A percentile compares a stretch with the other conserved stretches of the same genome.
Evolutionary conservation across 2,329 filamentous ascomycete species (phyloP).

Genomic region (Tothia fuscella): DNA sequence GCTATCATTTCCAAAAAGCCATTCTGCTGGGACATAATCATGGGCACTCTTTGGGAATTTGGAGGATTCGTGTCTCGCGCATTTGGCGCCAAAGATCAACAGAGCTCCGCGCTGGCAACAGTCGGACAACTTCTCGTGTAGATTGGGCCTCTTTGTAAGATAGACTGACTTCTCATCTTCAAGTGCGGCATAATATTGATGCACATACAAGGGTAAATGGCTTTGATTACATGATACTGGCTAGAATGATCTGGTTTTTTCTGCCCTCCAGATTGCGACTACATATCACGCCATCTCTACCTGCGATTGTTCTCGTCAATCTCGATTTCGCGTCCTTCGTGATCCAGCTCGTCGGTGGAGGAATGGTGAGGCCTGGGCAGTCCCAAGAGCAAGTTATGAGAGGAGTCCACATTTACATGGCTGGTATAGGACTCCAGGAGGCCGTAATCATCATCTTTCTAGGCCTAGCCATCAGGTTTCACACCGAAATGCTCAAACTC

Average conservation of each 20-base stretch:
- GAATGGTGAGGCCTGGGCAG: conserved; percentile 15
- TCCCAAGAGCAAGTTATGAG: conserved; percentile 12
- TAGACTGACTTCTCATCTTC: no score
- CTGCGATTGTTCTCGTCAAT: neutral
- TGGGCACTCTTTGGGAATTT: no score
- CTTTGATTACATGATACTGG: conserved; percentile 29
- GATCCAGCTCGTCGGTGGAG: conserved; percentile 30
- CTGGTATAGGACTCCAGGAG: conserved; percentile 17
- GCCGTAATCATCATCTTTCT: conserved; percentile 22
- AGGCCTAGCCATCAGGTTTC: conserved; percentile 13
- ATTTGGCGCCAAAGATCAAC: no score
- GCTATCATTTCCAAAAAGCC: no score
- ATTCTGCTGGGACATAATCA: no score
- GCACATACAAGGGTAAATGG: conserved; percentile 40
- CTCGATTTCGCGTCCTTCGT: conserved; percentile 24
- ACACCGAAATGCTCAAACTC: conserved; percentile 7
- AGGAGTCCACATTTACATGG: conserved; percentile 35
- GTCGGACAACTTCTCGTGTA: no score
- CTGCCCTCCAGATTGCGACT: conserved; percentile 29
- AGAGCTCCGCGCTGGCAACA: no score
- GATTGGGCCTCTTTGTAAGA: no score
- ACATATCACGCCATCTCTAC: neutral
- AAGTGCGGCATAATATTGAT: no score
- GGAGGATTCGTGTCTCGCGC: no score
- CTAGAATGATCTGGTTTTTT: conserved; percentile 29